These are phyloP conservation scores for Tuber umbilicatum DNA, from an alignment of 495 filamentous ascomycete species.

Conservation along the genomic window DNA sequence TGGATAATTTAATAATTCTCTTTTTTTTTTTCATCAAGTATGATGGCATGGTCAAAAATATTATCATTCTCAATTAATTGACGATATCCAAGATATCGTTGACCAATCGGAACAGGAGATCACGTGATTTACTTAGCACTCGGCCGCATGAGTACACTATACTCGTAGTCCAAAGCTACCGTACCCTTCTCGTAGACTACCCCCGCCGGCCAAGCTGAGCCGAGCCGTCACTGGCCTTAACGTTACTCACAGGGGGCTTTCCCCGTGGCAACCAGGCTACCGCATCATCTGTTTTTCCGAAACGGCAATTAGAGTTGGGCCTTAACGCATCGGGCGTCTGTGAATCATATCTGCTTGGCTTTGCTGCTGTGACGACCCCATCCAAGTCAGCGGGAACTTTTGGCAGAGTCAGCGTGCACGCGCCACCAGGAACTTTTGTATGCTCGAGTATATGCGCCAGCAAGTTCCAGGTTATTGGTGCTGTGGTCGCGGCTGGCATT, in stretches of 20 bases:
- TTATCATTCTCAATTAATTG: too few relatives aligned
- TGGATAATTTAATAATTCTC: neutral
- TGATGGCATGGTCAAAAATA: too few relatives aligned
- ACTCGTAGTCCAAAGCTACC: too few relatives aligned
- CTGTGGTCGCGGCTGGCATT: neutral
- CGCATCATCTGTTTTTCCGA: neutral
- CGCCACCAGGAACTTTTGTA: neutral
- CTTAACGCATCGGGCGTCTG: neutral
- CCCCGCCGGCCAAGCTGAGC: neutral
- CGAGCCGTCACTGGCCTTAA: neutral
- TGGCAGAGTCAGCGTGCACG: neutral
- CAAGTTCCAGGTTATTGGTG: neutral
- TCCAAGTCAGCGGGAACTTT: neutral
- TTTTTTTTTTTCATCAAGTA: too few relatives aligned
- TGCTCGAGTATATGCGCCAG: too few relatives aligned
- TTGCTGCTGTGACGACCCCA: neutral
- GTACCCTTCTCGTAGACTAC: too few relatives aligned
- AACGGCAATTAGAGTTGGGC: neutral
- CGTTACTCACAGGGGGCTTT: neutral
- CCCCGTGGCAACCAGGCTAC: neutral
- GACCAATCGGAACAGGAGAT: too few relatives aligned
- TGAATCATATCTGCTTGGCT: neutral
- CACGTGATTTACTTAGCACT: too few relatives aligned
- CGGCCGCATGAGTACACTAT: too few relatives aligned
- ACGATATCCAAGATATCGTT: too few relatives aligned